These are phyloP conservation scores for Fusarium euwallaceae DNA, from an alignment of 2,329 filamentous ascomycete species.

Conservation along the genomic window DNA sequence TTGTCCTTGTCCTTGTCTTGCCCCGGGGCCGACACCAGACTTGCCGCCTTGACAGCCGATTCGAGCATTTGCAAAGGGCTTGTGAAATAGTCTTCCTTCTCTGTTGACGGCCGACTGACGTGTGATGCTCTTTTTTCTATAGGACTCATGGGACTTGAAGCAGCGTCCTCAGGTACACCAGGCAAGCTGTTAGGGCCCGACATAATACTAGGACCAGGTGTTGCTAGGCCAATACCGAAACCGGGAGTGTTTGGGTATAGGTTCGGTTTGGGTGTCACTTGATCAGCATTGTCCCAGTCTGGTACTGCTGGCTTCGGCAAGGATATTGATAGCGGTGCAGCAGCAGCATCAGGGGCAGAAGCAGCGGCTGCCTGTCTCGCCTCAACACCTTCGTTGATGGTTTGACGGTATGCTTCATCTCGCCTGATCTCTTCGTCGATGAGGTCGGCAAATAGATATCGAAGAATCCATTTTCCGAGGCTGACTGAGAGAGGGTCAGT, in stretches of 20 bases:
- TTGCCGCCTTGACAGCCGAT: constrained; percentile 60
- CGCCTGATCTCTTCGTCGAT: constrained; percentile 91
- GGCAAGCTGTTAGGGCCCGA: constrained; percentile 53
- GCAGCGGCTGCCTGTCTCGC: constrained; percentile 65
- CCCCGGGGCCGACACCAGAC: constrained; percentile 59
- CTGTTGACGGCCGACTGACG: constrained; percentile 71
- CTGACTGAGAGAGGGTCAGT: constrained; percentile 74
- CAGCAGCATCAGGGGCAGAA: constrained; percentile 63
- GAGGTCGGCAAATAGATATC: constrained; percentile 90
- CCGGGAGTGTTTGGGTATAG: constrained; percentile 80
- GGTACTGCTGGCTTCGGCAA: constrained; percentile 53
- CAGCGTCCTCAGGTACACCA: constrained; percentile 62
- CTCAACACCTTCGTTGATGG: constrained; percentile 73
- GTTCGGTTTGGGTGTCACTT: constrained; percentile 73
- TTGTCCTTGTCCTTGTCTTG: constrained; percentile 43
- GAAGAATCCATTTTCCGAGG: constrained; percentile 94
- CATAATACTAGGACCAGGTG: constrained; percentile 62
- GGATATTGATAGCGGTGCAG: constrained; percentile 71
- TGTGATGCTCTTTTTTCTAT: constrained; percentile 69
- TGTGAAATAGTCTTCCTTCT: constrained; percentile 84
- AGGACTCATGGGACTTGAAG: constrained; percentile 57
- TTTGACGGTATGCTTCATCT: constrained; percentile 80
- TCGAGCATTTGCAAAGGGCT: constrained; percentile 66
- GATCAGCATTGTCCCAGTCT: constrained; percentile 58
- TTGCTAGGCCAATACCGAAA: constrained; percentile 82